Evolutionary conservation across 176 grass and related monocot genomes (phyloP), one percentile per base, ranked within the genome.

Genomic region (Aegilops speltoides): DNA sequence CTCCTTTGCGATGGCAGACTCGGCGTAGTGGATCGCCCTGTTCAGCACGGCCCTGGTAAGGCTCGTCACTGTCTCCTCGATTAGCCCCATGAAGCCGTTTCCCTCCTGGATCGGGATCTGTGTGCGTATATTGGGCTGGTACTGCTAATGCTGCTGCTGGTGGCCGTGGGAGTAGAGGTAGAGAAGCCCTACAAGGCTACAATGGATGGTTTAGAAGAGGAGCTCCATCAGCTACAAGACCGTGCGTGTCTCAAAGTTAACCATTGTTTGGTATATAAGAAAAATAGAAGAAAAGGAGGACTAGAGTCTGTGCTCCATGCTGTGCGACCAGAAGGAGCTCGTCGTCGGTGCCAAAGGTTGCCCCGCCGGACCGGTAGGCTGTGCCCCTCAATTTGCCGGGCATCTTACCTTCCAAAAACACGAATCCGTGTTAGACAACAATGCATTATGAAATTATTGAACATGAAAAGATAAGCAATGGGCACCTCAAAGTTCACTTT

Each of bases 1-100:
- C 65, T 92, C 78, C 77, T 92, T 33, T 0, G 78, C 73, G 0
- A 83, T 0, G 0, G 69, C 26, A 0, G 64, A 86, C 60, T 64
- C 59, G 2, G 83, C 50, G 0, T 64, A 77, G 40, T 9, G 3
- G 4, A 91, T 31, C 0, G 28, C 82, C 4, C 80, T 79, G 14
- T 37, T 25, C 26, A 91, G 32, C 31, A 79, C 76, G 0, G 82
- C 52, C 13, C 82, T 87, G 34, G 73, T 86, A 2, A 77, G 2
- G 22, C 90, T 60, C 12, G 78, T 0, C 1, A 7, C 69, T 0
- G 60, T 68, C 0, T 69, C 3, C 16, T 88, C 90, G 69, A 91
- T 91, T 1, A 24, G 10, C 28, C 28, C 29, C 64, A 69, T 29
- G 67, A 10, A 52, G 48, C 48, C 6, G 48, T 17, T 37, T 69